phyloP scores from a whole-genome alignment of 306 rosid species.

The Gastrolobium bilobum region DNA sequence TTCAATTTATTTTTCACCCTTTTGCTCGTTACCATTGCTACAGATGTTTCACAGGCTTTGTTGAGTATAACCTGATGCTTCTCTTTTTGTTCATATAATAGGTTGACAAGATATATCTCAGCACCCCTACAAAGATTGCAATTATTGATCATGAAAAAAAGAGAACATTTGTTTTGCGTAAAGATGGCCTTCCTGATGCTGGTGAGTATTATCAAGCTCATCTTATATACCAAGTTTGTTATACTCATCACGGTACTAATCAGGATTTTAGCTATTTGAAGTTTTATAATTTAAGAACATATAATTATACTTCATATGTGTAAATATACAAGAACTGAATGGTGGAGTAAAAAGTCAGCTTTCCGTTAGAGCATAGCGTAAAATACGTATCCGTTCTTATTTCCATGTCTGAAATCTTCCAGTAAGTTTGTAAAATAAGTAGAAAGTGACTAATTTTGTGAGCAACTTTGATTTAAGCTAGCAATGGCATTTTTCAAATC shows the following conservation, averaged over 20 bases:
- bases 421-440: constrained; percentile 21
- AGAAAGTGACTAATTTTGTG: neutral
- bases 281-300: constrained; percentile 9
- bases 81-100: constrained; percentile 46
- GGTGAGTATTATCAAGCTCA: constrained; percentile 65
- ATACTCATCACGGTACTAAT: neutral
- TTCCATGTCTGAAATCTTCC: constrained; percentile 13
- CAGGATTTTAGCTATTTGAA: neutral
- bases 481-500: constrained; percentile 26
- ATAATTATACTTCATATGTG: neutral
- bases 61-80: constrained; percentile 40
- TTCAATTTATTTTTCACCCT: neutral
- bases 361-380: neutral
- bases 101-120: constrained; percentile 96
- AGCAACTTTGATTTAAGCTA: constrained; percentile 38
- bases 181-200: constrained; percentile 99
- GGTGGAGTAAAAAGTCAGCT: neutral
- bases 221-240: constrained; percentile 12
- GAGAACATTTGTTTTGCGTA: constrained; percentile 92
- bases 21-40: neutral
- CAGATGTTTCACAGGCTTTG: constrained; percentile 31
- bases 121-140: constrained; percentile 95
- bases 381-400: constrained; percentile 16
- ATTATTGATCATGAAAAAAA: constrained; percentile 97
- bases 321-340: neutral